Base-by-base conservation (phyloP, 805 yeast genomes). In the Saturnispora bothae region DNA sequence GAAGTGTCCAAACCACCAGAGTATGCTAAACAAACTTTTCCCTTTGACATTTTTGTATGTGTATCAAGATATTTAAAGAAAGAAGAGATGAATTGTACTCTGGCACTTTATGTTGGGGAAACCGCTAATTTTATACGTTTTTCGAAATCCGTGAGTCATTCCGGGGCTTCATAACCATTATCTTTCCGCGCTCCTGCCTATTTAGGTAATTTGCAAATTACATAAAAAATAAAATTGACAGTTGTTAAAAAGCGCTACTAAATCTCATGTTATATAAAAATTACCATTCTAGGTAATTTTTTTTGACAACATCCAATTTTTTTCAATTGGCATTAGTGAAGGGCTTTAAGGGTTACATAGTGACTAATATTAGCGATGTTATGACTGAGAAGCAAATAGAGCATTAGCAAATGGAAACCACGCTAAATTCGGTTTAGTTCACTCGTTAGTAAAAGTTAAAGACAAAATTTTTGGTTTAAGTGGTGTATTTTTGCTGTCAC, bases 1-100 rank as follows among this genome's bases (percentile, higher is more conserved):
- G 96, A 88, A 72, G 98, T 92, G 61, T 92, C 98, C 55, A 92
- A 75, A 69, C 98, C 98, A 56, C 98, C 98, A 36, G 97, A 92
- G 71, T 92, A 92, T 40, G 98, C 98, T 62, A 92, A 76, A 75
- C 98, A 92, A 63, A 92, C 98, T 69, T 89, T 89, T 60, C 98
- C 98, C 66, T 92, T 89, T 36, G 95, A 80, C 96, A 88, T 88
- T 54, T 31, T 51, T 17, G 22, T 33, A 26, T 19, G 29, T 14
- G 16, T 26, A 26, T 10, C 12, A 19, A 23, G n/a, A 20, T 26
- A 31, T 26, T 18, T 30, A 15, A 16, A 25, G 14, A 18, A 15
- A 25, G 20, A 31, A 25, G 31, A 27, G 14, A 4, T 17, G 16
- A 14, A n/a, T n/a, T n/a, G n/a, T n/a, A n/a, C n/a, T n/a, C n/a